These are phyloP conservation scores for Zalaria obscura DNA, from an alignment of 2,329 filamentous ascomycete species.

Conservation along the genomic window DNA sequence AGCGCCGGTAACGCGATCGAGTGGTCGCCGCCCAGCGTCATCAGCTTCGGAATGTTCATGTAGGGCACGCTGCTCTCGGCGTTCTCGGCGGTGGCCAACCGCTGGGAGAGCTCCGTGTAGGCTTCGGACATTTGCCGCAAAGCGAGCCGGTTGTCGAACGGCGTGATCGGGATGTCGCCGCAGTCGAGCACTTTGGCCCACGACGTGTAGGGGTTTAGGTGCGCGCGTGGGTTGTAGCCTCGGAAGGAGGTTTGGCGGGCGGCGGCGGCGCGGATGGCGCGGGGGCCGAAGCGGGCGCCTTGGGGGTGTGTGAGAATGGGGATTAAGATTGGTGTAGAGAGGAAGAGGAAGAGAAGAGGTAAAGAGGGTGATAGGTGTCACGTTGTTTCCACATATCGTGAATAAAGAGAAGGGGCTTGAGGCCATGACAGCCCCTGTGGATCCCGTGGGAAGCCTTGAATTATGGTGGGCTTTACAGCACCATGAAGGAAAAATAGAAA, in stretches of 20 bases:
- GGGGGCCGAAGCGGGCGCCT: slow-evolving; percentile 61
- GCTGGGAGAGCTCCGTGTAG: slow-evolving; percentile 52
- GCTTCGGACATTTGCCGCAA: slow-evolving; percentile 73
- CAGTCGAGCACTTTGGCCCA: slow-evolving; percentile 78
- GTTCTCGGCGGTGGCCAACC: slow-evolving; percentile 19
- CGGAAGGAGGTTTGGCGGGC: slow-evolving; percentile 59
- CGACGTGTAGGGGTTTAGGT: slow-evolving; percentile 67
- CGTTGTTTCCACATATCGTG: too few species aligned
- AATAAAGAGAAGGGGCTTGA: too few species aligned
- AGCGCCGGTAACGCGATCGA: slow-evolving; percentile 36
- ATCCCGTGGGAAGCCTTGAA: too few species aligned
- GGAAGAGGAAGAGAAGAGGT: too few species aligned
- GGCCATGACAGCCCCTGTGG: too few species aligned
- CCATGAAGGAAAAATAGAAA: not conserved
- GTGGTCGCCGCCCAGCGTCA: slow-evolving; percentile 36
- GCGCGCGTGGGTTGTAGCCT: slow-evolving; percentile 69
- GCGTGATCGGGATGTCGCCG: slow-evolving; percentile 77
- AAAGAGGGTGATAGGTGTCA: too few species aligned
- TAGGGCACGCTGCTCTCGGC: slow-evolving; percentile 24
- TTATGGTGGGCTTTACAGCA: not conserved
- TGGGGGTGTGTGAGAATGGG: not conserved
- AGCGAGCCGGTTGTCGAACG: slow-evolving; percentile 73
- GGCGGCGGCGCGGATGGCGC: slow-evolving; percentile 74
- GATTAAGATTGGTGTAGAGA: too few species aligned
- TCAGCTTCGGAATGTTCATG: slow-evolving; percentile 28